Base-by-base conservation (phyloP, 2,329 filamentous ascomycete genomes). In the Calycina herbarum region DNA sequence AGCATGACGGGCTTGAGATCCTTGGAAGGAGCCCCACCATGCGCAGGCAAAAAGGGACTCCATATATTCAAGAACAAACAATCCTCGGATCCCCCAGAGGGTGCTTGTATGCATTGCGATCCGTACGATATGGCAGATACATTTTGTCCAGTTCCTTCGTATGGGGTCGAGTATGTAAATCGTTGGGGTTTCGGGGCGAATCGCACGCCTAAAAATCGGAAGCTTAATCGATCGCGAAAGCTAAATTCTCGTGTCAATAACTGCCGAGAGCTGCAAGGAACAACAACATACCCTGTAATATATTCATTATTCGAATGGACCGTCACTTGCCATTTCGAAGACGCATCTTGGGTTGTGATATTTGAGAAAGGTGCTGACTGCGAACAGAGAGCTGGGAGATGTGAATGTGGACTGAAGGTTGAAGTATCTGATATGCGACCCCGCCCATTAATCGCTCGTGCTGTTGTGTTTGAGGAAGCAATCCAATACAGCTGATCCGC, bases 11-110 rank as follows among this genome's bases (percentile, higher is more conserved):
- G 68, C 82, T 83, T 33, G 15, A 71, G 64, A 6, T 68, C 59
- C 27, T 64, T 24, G 7, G 42, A 35, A 8, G 64, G 33, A 48
- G 62, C 64, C 24, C 59, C 60, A 17, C 64, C 66, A 31, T 66
- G 61, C 4, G 68, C 67, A n/a, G 71, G 70, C 8, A 71, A 64
- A 0, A 79, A 77, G 0, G 88, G 87, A 5, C 87, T 82, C 59
- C 85, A 81, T 5, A 90, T 82, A 60, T 82, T 83, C 64, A 70
- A 64, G 60, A 38, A 87, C 56, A 90, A 76, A 73, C 90, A 87
- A 73, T 90, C 88, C 4, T 79, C 81, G 2, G 67, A 64, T 15
- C 65, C 67, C 17, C 40, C 80, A 20, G 48, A 35, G 75, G 54
- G 68, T 17, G 74, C 69, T 66, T 84, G 82, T 0, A 79, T 73